Evolutionary conservation across 2,329 filamentous ascomycete species (phyloP), one percentile per base, ranked within the genome.

Genomic region (Escovopsis sp.): DNA sequence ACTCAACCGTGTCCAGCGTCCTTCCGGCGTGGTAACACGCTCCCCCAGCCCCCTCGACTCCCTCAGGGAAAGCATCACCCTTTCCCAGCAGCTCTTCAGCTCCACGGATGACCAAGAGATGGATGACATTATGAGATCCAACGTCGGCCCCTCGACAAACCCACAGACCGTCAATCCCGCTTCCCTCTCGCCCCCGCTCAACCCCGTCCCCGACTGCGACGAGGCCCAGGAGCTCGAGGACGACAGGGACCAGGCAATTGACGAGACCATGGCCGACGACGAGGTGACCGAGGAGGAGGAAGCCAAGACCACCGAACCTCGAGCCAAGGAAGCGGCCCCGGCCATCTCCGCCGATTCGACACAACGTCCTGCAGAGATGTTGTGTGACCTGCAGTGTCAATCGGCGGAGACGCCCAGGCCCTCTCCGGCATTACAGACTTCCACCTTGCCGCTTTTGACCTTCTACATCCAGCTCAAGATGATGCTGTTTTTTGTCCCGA

Each of bases 321-420:
- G 43, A 37, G 25, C 41, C 38, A 42, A 33, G 32, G 46, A 56
- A 47, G 41, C 43, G 41, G 49, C 45, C 35, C 31, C 44, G 43
- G 48, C 51, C 47, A 51, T 60, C 65, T 72, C 79, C 64, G 71
- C 82, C 76, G 84, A 92, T 72, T 66, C 75, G 90, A 90, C 87
- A 94, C 90, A 94, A 94, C 87, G 92, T 94, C 87, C 90, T 96
- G 90, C 90, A 72, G 90, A 73, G 87, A 79, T 94, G 88, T 94
- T 96, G 90, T 96, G 80, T 60, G 90, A 94, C 90, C 90, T 93
- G 90, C 90, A 81, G 90, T 98, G 90, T 96, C 90, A 79, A 88
- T 87, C 76, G 80, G 73, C 65, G 68, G 71, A 70, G 62, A 65
- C 62, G 58, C 59, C 63, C 51, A 58, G 55, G 56, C 56, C 58